phyloP scores from a whole-genome alignment of 345 rosid species.

The Draba incana region DNA sequence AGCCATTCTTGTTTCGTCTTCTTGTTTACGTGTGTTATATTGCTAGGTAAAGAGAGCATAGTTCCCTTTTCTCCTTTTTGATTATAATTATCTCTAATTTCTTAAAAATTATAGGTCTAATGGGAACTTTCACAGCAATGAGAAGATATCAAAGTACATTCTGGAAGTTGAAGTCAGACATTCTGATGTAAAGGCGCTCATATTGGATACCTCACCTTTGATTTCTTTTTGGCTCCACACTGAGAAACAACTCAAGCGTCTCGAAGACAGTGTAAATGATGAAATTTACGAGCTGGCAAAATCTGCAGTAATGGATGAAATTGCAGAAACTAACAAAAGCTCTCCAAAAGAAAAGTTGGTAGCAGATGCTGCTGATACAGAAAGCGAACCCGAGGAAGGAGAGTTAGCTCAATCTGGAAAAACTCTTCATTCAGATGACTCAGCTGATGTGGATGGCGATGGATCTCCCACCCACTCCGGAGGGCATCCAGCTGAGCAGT shows the following conservation, averaged over 20 bases:
- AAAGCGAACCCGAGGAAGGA: slow-evolving; percentile 43
- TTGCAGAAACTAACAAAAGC: slow-evolving; percentile 42
- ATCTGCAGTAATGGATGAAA: slow-evolving; percentile 59
- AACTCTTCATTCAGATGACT: slow-evolving; percentile 38
- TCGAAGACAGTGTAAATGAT: slow-evolving; percentile 65
- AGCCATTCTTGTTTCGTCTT: slow-evolving; percentile 29
- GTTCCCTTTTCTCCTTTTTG: slow-evolving; percentile 2
- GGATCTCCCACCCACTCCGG: slow-evolving; percentile 46
- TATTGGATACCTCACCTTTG: slow-evolving; percentile 54
- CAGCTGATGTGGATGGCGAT: slow-evolving; percentile 21
- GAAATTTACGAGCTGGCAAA: slow-evolving; percentile 72
- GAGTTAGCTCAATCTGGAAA: slow-evolving; percentile 40
- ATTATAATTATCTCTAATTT: slow-evolving; percentile 25
- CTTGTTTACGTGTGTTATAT: slow-evolving; percentile 8
- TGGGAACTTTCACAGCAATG: slow-evolving; percentile 50
- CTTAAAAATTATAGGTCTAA: slow-evolving; percentile 55
- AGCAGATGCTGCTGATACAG: slow-evolving; percentile 32
- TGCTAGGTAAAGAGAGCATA: slow-evolving; percentile 20
- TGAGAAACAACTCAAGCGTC: slow-evolving; percentile 67
- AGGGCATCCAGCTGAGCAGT: slow-evolving; percentile 43
- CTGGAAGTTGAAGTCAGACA: slow-evolving; percentile 81
- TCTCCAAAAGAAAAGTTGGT: slow-evolving; percentile 42
- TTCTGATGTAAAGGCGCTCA: slow-evolving; percentile 76
- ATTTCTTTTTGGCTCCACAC: slow-evolving; percentile 84
- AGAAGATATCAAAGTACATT: slow-evolving; percentile 58